Conservation (phyloP, 176 grass and related monocot genomes). For the Olyra latifolia region DNA sequence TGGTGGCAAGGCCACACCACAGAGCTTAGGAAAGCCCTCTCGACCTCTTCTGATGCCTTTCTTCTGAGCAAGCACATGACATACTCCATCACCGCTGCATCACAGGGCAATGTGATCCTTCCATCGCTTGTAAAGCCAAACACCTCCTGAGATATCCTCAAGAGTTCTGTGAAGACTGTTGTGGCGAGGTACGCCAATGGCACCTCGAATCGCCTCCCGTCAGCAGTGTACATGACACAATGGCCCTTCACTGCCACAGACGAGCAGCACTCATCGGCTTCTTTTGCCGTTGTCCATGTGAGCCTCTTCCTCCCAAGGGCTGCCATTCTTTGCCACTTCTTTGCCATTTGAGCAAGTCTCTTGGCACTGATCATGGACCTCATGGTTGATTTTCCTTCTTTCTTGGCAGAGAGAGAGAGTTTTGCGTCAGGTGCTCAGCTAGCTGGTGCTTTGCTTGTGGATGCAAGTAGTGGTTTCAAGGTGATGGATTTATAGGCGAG, state of each 20-base stretch:
- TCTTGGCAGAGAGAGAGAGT: not conserved
- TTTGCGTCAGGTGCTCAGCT: slow-evolving; percentile 15
- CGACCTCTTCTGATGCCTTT: no score
- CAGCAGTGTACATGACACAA: slow-evolving; percentile 30
- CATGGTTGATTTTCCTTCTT: slow-evolving; percentile 24
- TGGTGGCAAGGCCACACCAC: no score
- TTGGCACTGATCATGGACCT: slow-evolving; percentile 55
- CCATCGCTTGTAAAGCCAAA: no score
- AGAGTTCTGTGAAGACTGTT: slow-evolving; percentile 18
- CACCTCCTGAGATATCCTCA: slow-evolving; percentile 35
- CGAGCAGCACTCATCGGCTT: slow-evolving; percentile 3
- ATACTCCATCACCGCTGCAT: no score
- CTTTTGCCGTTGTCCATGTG: not conserved
- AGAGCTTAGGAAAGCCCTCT: no score
- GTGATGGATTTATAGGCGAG: slow-evolving; percentile 33
- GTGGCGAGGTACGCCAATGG: slow-evolving; percentile 35
- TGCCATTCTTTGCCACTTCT: slow-evolving; percentile 63
- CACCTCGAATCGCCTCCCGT: slow-evolving; percentile 33
- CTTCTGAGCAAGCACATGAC: no score
- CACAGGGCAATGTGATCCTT: no score
- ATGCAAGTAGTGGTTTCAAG: slow-evolving; percentile 9
- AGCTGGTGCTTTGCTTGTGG: slow-evolving; percentile 17
- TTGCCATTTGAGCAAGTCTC: slow-evolving; percentile 49
- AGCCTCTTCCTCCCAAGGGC: slow-evolving; percentile 37
- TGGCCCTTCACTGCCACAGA: slow-evolving; percentile 34